These are phyloP conservation scores for Zoysia japonica DNA, from an alignment of 176 grass and related monocot genomes.

Conservation along the genomic window DNA sequence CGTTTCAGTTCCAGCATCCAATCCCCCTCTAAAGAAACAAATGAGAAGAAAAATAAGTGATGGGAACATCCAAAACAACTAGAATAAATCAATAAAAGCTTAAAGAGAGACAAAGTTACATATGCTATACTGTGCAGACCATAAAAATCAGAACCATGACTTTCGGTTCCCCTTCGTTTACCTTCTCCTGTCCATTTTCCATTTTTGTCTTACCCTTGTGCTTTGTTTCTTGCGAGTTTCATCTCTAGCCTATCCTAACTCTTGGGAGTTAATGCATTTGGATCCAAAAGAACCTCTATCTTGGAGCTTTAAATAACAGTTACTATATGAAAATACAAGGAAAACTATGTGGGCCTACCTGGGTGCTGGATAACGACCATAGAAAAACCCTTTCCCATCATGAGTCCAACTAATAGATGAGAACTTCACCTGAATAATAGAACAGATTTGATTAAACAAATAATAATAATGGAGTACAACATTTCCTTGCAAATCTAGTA, in stretches of 20 bases:
- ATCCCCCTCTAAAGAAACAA: slow-evolving; percentile 46
- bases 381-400: slow-evolving; percentile 93
- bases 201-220: too few relatives aligned
- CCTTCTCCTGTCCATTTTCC: too few relatives aligned
- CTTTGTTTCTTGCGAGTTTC: too few relatives aligned
- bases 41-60: slow-evolving; percentile 28
- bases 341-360: slow-evolving; percentile 43
- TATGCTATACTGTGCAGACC: background rate
- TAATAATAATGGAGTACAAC: slow-evolving; percentile 24
- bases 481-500: background rate
- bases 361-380: slow-evolving; percentile 81
- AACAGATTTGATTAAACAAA: slow-evolving; percentile 21
- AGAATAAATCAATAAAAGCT: slow-evolving; percentile 8
- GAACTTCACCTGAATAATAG: slow-evolving; percentile 82
- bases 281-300: background rate
- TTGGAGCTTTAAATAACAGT: background rate
- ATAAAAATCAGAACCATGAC: background rate
- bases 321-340: background rate
- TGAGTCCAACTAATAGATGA: slow-evolving; percentile 85
- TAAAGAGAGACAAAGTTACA: background rate
- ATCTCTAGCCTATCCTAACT: too few relatives aligned
- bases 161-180: too few relatives aligned
- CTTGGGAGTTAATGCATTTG: too few relatives aligned
- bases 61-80: slow-evolving; percentile 3
- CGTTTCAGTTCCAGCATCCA: slow-evolving; percentile 92